A percentile compares a stretch with the other conserved stretches of the same genome.
phyloP scores from a whole-genome alignment of 2,329 filamentous ascomycete species.

The Verruconis gallopava region DNA sequence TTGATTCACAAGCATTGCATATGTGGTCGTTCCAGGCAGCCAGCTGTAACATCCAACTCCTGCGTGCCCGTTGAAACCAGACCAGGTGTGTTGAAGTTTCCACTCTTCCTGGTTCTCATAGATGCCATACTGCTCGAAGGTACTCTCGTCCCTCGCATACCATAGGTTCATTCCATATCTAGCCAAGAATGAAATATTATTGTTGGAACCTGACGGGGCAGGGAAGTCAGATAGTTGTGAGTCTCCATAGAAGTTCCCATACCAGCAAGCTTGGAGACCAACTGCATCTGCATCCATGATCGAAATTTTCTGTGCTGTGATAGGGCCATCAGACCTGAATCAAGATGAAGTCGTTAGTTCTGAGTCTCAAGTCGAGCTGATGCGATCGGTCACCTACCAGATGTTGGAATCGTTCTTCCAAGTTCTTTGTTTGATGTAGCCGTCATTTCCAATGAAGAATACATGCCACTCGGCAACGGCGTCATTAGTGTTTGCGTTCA shows the following conservation, averaged over 20 bases:
- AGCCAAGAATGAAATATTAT: conserved; percentile 6
- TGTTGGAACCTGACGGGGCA: background rate
- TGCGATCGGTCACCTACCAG: conserved; percentile 15
- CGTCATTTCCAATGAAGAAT: conserved; percentile 25
- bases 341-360: too few relatives aligned
- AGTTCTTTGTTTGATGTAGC: conserved; percentile 24
- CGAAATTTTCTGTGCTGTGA: background rate
- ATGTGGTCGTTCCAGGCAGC: background rate
- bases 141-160: conserved; percentile 23
- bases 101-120: conserved; percentile 24
- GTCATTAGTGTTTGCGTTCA: conserved; percentile 29
- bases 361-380: too few relatives aligned
- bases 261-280: conserved; percentile 27
- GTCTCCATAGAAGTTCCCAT: conserved; percentile 23
- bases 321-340: too few relatives aligned
- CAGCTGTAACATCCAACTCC: conserved; percentile 1
- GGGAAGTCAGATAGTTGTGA: too few relatives aligned
- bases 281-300: conserved; percentile 17
- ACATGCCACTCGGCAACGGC: conserved; percentile 21
- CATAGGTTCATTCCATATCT: conserved; percentile 32
- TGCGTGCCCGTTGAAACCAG: conserved; percentile 11
- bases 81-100: conserved; percentile 25
- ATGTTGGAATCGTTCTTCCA: conserved; percentile 23
- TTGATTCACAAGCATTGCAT: conserved; percentile 3
- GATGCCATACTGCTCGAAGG: conserved; percentile 23